A percentile compares a stretch with the other conserved stretches of the same genome.
phyloP scores from a whole-genome alignment of 2,329 filamentous ascomycete species.

The Paecilomyces variotii region DNA sequence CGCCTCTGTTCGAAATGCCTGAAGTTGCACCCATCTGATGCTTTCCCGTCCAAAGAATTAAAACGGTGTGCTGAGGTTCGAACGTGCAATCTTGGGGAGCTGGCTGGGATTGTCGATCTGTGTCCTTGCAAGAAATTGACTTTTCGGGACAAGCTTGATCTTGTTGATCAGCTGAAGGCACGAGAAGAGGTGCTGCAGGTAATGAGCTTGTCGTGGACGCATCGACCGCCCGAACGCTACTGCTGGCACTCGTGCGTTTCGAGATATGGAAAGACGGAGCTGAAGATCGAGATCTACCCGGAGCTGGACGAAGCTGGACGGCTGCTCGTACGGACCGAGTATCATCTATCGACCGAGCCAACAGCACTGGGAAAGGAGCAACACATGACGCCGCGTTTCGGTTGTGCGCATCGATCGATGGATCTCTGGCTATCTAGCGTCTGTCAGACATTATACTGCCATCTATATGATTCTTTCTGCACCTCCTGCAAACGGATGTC shows the following conservation, averaged over 20 bases:
- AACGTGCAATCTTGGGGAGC: slow-evolving; percentile 24
- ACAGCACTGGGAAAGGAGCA: slow-evolving; percentile 31
- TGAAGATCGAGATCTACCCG: slow-evolving; percentile 28
- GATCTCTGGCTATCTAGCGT: slow-evolving; percentile 34
- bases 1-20: slow-evolving; percentile 29
- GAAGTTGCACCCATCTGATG: slow-evolving; percentile 28
- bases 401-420: slow-evolving; percentile 31
- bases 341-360: slow-evolving; percentile 24
- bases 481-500: slow-evolving; percentile 28
- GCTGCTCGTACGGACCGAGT: slow-evolving; percentile 28
- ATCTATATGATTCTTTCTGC: slow-evolving; percentile 24
- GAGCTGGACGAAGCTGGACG: slow-evolving; percentile 24
- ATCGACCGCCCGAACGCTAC: slow-evolving; percentile 21
- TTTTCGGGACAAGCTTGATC: slow-evolving; percentile 28
- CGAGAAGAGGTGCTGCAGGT: slow-evolving; percentile 18
- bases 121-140: slow-evolving; percentile 35
- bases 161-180: slow-evolving; percentile 24
- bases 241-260: slow-evolving; percentile 31
- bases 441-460: slow-evolving; percentile 29
- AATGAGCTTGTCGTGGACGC: slow-evolving; percentile 20
- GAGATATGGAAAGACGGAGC: slow-evolving; percentile 25
- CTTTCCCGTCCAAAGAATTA: slow-evolving; percentile 26
- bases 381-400: slow-evolving; percentile 31
- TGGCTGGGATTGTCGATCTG: slow-evolving; percentile 30
- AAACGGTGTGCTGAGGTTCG: slow-evolving; percentile 24